Evolutionary conservation across 495 filamentous ascomycete genomes (phyloP).

Genomic region (Evernia prunastri): DNA sequence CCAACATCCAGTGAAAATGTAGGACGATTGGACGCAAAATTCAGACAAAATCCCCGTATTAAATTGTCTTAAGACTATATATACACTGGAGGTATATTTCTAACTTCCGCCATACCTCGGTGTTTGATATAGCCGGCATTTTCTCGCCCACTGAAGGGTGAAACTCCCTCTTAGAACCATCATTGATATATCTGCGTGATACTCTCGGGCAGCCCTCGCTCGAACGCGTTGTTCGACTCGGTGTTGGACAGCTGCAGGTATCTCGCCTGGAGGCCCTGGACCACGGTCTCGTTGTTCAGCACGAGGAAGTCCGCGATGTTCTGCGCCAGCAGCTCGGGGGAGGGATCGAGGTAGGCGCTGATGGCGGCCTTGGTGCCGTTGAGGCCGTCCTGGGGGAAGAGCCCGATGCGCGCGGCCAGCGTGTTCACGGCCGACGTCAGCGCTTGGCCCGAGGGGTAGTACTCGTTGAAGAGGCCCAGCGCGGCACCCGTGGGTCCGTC

Average conservation of each 20-base stretch:
- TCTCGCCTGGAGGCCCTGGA: background rate
- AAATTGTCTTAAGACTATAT: background rate
- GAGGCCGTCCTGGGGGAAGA: slow-evolving; percentile 6
- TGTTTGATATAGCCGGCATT: background rate
- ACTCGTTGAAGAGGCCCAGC: slow-evolving; percentile 13
- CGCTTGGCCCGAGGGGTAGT: background rate
- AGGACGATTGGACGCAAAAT: background rate
- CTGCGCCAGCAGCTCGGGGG: too few species aligned
- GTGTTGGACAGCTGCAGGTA: background rate
- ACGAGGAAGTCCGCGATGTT: background rate
- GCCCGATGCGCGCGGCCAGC: slow-evolving; percentile 9
- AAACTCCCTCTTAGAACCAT: background rate
- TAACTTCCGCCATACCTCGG: background rate
- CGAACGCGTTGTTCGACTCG: background rate
- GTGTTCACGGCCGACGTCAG: background rate
- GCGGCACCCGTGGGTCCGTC: slow-evolving; percentile 2
- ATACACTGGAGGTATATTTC: background rate
- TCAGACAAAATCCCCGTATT: background rate
- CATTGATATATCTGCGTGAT: background rate
- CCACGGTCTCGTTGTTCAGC: background rate
- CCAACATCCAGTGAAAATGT: background rate
- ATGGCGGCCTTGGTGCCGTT: slow-evolving; percentile 10
- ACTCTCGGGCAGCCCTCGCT: background rate
- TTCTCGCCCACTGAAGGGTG: background rate
- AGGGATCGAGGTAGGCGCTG: too few species aligned